These are phyloP conservation scores for Aspergillus proliferans DNA, from an alignment of 2,329 filamentous ascomycete genomes.

Conservation along the genomic window DNA sequence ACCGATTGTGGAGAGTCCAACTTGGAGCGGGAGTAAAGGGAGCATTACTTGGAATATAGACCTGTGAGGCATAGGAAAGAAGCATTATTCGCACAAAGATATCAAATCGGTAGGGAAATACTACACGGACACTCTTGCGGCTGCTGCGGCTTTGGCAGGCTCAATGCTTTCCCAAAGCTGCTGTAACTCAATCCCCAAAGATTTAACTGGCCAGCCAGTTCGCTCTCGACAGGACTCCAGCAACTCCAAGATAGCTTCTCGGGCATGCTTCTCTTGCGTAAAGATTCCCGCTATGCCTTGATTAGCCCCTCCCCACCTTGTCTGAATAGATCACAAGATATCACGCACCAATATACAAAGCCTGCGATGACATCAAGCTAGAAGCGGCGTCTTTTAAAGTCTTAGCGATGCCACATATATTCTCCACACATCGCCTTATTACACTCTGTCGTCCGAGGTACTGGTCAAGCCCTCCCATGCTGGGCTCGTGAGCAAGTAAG, in stretches of 20 bases:
- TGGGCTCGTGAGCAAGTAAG: constrained; percentile 16
- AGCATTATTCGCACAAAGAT: too few species aligned
- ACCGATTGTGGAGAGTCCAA: not conserved
- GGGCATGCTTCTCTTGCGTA: constrained; percentile 5
- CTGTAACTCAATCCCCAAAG: constrained; percentile 15
- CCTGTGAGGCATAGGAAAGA: too few species aligned
- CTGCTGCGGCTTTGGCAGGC: not conserved
- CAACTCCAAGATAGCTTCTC: constrained; percentile 12
- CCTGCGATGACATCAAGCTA: constrained; percentile 20
- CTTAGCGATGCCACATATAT: constrained; percentile 22
- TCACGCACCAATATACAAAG: constrained; percentile 18
- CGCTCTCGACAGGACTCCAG: constrained; percentile 12
- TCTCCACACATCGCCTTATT: constrained; percentile 13
- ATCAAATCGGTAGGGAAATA: too few species aligned
- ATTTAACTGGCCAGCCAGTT: constrained; percentile 16
- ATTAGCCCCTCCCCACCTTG: not conserved
- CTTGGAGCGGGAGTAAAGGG: too few species aligned
- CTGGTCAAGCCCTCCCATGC: constrained; percentile 12
- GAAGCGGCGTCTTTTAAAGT: constrained; percentile 18
- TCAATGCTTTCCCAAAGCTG: constrained; percentile 9
- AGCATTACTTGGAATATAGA: too few species aligned
- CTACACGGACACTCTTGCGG: too few species aligned
- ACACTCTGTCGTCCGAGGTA: constrained; percentile 13
- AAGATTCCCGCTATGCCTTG: constrained; percentile 9
- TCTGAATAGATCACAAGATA: not conserved